phyloP scores from a whole-genome alignment of 2,329 filamentous ascomycete genomes.

The Bipolaris sorokiniana region DNA sequence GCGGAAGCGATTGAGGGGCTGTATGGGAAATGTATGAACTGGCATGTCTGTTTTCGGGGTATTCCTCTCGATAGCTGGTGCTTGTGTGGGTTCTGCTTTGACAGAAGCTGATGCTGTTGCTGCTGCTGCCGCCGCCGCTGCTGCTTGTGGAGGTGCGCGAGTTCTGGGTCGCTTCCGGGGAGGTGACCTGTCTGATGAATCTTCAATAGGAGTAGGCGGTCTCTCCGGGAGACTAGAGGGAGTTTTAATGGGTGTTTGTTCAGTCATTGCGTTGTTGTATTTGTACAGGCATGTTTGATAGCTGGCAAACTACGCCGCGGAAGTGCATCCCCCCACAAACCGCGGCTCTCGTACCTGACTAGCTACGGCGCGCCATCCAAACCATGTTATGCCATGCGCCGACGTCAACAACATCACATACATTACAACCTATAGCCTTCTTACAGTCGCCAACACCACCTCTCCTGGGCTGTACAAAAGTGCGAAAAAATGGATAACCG shows the following conservation, averaged over 20 bases:
- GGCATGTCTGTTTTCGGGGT: neutral
- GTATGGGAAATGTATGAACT: conserved; percentile 36
- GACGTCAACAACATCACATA: conserved; percentile 7
- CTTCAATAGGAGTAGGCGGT: conserved; percentile 11
- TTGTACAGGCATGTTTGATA: neutral
- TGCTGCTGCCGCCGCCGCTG: conserved; percentile 12
- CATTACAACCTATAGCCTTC: conserved; percentile 4
- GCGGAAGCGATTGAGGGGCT: conserved; percentile 43
- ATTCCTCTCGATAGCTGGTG: neutral
- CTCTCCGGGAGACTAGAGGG: conserved; percentile 11
- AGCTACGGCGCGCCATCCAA: conserved; percentile 16
- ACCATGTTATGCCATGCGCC: conserved; percentile 2
- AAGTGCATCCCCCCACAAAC: neutral
- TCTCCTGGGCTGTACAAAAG: neutral
- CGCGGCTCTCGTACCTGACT: conserved; percentile 13
- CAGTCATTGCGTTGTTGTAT: neutral
- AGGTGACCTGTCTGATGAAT: conserved; percentile 24
- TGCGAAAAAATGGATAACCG: conserved; percentile 27
- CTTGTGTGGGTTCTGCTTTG: neutral
- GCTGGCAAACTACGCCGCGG: conserved; percentile 4
- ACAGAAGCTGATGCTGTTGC: conserved; percentile 12
- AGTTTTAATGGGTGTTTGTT: neutral
- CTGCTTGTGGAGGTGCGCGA: conserved; percentile 40
- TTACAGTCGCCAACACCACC: neutral
- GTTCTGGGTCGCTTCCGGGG: conserved; percentile 42